Evolutionary conservation across 1,139 yeast species (phyloP).

Genomic region (Nadsonia commutata): DNA sequence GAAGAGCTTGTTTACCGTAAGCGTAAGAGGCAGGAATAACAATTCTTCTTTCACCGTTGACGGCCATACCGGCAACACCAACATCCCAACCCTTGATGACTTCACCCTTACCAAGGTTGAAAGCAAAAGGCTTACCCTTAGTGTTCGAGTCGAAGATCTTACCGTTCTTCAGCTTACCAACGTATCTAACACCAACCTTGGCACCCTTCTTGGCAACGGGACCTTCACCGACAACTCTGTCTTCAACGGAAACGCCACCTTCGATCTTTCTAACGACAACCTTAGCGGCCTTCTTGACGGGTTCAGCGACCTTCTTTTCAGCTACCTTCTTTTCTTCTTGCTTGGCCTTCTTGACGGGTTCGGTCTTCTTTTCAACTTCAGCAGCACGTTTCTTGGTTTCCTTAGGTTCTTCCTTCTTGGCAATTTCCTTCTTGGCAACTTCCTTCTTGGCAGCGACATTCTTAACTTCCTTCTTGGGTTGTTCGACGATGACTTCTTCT

Average conservation of each 20-base stretch:
- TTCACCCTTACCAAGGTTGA: conserved; percentile 91
- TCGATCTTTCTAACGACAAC: conserved; percentile 51
- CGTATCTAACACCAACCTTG: conserved; percentile 92
- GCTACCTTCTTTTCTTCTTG: conserved; percentile 37
- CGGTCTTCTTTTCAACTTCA: conserved; percentile 22
- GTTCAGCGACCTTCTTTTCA: conserved; percentile 28
- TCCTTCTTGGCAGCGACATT: conserved; percentile 34
- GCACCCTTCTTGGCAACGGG: conserved; percentile 77
- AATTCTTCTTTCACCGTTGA: conserved; percentile 98
- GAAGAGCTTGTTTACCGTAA: conserved; percentile 84
- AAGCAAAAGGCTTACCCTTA: conserved; percentile 86
- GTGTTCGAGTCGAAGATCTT: conserved; percentile 95
- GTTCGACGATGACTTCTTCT: conserved; percentile 34
- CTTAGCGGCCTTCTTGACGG: conserved; percentile 27
- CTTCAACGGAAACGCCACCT: conserved; percentile 91
- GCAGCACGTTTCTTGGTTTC: conserved; percentile 29
- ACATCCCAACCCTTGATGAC: conserved; percentile 97
- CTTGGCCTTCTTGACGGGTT: conserved; percentile 24
- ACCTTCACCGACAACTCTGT: conserved; percentile 80
- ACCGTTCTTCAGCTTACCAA: conserved; percentile 94
- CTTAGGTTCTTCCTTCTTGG: conserved; percentile 20
- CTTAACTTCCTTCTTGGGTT: conserved; percentile 36
- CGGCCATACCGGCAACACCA: conserved; percentile 97
- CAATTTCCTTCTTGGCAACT: conserved; percentile 16
- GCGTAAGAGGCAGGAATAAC: conserved; percentile 93